Evolutionary conservation across 495 filamentous ascomycete genomes (phyloP), one percentile per base, ranked within the genome.

Genomic region (Penicillium soppii): DNA sequence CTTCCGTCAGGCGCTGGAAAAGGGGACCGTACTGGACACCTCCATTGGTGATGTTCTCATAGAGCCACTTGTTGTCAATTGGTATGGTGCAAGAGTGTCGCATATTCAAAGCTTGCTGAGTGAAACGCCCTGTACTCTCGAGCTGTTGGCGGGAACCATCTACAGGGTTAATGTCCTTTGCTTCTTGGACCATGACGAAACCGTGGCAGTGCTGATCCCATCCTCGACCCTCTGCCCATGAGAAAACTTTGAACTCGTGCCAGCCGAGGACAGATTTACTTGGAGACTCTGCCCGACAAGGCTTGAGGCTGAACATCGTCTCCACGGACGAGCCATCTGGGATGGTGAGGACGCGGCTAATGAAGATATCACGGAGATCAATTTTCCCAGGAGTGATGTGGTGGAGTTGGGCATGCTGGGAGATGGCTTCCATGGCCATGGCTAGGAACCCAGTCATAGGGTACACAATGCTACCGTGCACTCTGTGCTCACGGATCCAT

Each of bases 381-480:
- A 67, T 55, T 17, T 50, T 61, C 1, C 45, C 67, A 13, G 33
- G 63, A 39, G 27, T 21, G 6, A 56, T 20, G 32, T 67, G 50
- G 25, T 65, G 58, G 3, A 65, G 15, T 3, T 19, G 71, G 61
- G 58, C 78, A 20, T 73, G 61, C 36, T 80, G 79, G 0, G 66
- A 59, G 1, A 65, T 67, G 0, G 77, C 80, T 46, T 82, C 79
- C 17, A 75, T 68, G 0, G 68, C 74, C 71, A 82, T 80, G 4
- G 76, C 61, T 0, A 82, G 53, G 49, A 73, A 80, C 2, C 74
- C 78, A 30, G 80, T 76, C 47, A 69, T 71, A 0, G 81, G 81
- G 47, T 76, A 78, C 3, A 84, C 67, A 22, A 62, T 57, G 40
- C 58, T 59, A 12, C 52, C 63, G 16, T 75, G 66, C 12, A 80